Base-by-base conservation (phyloP, 768 basidiomycete species). In the Mycena kentingensis region DNA sequence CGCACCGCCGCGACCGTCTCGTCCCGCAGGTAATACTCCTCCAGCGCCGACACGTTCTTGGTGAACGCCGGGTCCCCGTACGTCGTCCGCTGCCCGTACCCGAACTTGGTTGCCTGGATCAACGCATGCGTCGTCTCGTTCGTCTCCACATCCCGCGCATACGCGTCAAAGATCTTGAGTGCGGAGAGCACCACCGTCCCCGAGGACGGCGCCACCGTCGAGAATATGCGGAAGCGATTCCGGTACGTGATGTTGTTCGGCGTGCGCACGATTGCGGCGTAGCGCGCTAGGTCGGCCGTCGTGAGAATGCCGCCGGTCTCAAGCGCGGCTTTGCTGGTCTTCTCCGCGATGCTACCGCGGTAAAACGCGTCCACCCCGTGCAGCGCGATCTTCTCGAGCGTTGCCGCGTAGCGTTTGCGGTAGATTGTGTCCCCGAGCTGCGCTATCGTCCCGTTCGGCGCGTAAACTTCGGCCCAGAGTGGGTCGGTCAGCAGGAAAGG, bases 21-120 rank as follows among this genome's bases (percentile, higher is more conserved):
- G n/a, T 64, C 62, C 18, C 59, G 61, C n/a, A 74, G 50, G 47
- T 66, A 70, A 19, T 52, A 58, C 22, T 57, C 37, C 49, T 75
- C 65, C 15, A 74, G 62, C 11, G 51, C 50, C 3, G 73, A 64
- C 15, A 75, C 74, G 53, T 74, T 76, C 18, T 60, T 18, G 3
- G 68, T 69, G 56, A 70, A 75, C 8, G 70, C 71, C 0, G 73
- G 73, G 50, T 76, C 74, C 7, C 73, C 60, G 15, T 53, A 42
- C 6, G 41, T 42, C 25, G 69, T 70, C 21, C 71, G 60, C 36
- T 62, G 63, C 11, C 69, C 72, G 46, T 71, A 75, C 2, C 63
- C 71, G 45, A 73, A 74, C 49, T 66, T 59, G 26, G 58, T 66
- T 11, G 68, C 66, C 48, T 75, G 65, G 31, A 75, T 64, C 1